phyloP scores from a whole-genome alignment of 495 filamentous ascomycete species.

The Penicillium robsamsonii region DNA sequence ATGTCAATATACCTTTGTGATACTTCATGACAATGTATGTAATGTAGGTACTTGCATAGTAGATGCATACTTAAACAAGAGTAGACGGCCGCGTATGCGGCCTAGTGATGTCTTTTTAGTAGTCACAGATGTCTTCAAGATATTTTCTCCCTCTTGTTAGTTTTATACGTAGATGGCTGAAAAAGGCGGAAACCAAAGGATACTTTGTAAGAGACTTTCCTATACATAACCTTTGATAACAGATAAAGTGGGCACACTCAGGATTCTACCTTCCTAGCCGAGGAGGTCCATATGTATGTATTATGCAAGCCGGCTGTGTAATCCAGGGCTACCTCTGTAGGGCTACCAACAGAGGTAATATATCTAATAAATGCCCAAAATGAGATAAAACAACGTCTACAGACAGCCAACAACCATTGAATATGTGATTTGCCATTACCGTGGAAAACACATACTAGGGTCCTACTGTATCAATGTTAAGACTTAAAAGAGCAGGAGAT shows the following conservation, averaged over 20 bases:
- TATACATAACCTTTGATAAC: neutral
- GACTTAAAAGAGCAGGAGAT: conserved; percentile 16
- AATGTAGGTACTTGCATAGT: neutral
- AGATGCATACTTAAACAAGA: neutral
- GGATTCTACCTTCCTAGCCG: neutral
- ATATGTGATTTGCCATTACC: neutral
- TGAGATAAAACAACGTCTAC: neutral
- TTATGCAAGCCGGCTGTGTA: too few species aligned
- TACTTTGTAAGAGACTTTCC: too few species aligned
- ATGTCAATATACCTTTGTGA: neutral
- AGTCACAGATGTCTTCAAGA: too few species aligned
- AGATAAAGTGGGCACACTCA: neutral
- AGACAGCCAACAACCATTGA: neutral
- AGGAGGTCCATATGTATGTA: neutral
- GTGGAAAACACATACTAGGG: neutral
- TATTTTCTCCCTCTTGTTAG: too few species aligned
- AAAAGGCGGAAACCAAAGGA: too few species aligned
- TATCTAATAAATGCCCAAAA: neutral
- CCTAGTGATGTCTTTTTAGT: too few species aligned
- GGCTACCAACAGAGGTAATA: too few species aligned
- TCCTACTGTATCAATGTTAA: neutral
- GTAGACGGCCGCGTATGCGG: too few species aligned
- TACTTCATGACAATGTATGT: neutral
- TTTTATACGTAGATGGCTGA: too few species aligned
- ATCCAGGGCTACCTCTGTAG: too few species aligned